Base-by-base conservation (phyloP, 805 yeast genomes). In the Candida montana region DNA sequence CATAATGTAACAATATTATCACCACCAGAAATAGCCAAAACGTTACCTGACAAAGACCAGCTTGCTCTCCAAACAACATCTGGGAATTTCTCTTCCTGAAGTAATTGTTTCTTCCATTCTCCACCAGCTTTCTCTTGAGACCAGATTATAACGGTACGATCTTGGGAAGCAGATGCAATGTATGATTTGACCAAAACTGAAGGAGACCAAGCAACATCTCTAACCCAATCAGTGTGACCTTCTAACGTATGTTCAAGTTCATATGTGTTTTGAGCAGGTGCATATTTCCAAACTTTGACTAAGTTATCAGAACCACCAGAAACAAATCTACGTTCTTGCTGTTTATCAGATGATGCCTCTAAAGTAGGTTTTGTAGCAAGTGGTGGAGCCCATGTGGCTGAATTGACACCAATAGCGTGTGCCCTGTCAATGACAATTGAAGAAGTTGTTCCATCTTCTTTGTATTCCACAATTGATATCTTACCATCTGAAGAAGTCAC, bases 161-260 rank as follows among this genome's bases (percentile, higher is more conserved):
- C 99, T 67, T 93, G 98, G 18, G 98, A 90, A 9, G 96, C 97
- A 29, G 95, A 81, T 12, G 98, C 99, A 54, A 93, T 84, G 62
- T 89, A 91, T 12, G 95, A 81, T 53, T 86, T 83, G 35, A 87
- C 75, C 48, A 93, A 74, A 36, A 87, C 79, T 2, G 95, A 81
- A 36, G 98, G 96, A 17, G 96, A 88, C 99, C 99, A 93, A 4
- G 95, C 88, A 46, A 91, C 97, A 61, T 93, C 99, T 64, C 99
- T 81, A 27, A 93, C 97, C 99, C 99, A 93, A 64, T 93, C 99
- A 15, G 86, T 72, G 64, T 93, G 99, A 31, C 97, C 99, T 49
- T 80, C 81, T 41, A 93, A 74, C 21, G 78, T 75, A 33, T 81
- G 81, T 62, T 91, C 96, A 54, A 81, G 74, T 20, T 72, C 72